Conservation (phyloP, 1,139 yeast genomes). For the Saccharomyces hybrid region DNA sequence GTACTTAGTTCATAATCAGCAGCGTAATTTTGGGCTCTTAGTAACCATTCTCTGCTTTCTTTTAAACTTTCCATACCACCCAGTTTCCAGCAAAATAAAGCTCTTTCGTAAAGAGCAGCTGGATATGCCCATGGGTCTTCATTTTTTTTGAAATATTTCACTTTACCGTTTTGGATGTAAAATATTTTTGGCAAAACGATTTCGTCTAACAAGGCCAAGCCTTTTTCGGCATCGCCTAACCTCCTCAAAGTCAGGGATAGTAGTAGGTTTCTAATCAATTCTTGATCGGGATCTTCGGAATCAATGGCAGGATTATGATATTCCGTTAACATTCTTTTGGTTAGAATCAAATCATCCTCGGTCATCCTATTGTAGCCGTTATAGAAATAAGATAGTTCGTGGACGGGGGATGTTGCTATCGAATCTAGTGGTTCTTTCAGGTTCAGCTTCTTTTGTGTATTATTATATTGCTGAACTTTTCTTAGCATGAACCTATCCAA, state of each 20-base stretch:
- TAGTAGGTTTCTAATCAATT: conserved; percentile 58
- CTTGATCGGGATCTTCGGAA: conserved; percentile 47
- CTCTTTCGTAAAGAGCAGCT: conserved; percentile 77
- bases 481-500: conserved; percentile 78
- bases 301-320: conserved; percentile 29
- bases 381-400: conserved; percentile 86
- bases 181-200: conserved; percentile 43
- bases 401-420: conserved; percentile 77
- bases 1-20: conserved; percentile 93
- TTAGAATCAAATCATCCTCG: conserved; percentile 44
- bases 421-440: conserved; percentile 58
- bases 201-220: conserved; percentile 49
- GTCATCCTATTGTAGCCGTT: conserved; percentile 88
- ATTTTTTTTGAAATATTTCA: conserved; percentile 40
- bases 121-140: conserved; percentile 88
- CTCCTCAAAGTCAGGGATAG: conserved; percentile 60
- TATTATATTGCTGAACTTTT: conserved; percentile 56
- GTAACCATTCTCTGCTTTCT: conserved; percentile 67
- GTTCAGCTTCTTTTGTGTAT: conserved; percentile 38
- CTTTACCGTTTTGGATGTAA: conserved; percentile 22
- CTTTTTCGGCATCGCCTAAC: conserved; percentile 54
- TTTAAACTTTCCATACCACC: conserved; percentile 46
- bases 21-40: conserved; percentile 64
- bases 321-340: conserved; percentile 44
- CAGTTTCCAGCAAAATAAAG: conserved; percentile 72